phyloP scores from a whole-genome alignment of 1,284 basidiomycete genomes.

The Sphaerobolus stellatus region DNA sequence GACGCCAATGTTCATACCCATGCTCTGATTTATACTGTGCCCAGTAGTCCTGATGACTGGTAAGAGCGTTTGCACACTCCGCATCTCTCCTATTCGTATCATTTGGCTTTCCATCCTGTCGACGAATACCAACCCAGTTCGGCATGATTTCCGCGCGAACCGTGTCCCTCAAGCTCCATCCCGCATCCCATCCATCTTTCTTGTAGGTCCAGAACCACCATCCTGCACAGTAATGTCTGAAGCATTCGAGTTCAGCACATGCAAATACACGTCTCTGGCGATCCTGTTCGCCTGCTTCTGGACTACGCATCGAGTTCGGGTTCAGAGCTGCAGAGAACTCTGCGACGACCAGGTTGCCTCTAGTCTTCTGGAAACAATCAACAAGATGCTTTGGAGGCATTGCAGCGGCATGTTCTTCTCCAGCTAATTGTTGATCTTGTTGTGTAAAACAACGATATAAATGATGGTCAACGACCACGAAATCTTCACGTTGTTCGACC shows the following conservation, averaged over 20 bases:
- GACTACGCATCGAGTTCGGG: conserved; percentile 54
- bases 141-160: conserved; percentile 65
- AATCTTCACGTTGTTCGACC: conserved; percentile 42
- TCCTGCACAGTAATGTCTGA: conserved; percentile 66
- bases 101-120: conserved; percentile 21
- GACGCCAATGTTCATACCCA: conserved; percentile 64
- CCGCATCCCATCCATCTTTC: conserved; percentile 72
- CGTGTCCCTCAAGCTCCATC: conserved; percentile 78
- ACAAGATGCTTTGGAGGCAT: conserved; percentile 44
- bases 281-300: conserved; percentile 45
- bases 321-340: conserved; percentile 86
- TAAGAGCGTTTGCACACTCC: conserved; percentile 39
- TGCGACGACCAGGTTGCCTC: conserved; percentile 70
- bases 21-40: conserved; percentile 42
- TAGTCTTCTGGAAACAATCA: conserved; percentile 43
- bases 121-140: conserved; percentile 37
- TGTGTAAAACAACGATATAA: conserved; percentile 81
- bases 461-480: conserved; percentile 78
- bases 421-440: conserved; percentile 58
- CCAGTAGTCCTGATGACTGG: conserved; percentile 61
- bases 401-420: conserved; percentile 53
- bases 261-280: conserved; percentile 54
- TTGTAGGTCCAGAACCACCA: conserved; percentile 91
- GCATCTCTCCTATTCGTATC: conserved; percentile 34
- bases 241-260: conserved; percentile 67